Base-by-base conservation (phyloP, 2,329 filamentous ascomycete species). In the Canariomyces notabilis region DNA sequence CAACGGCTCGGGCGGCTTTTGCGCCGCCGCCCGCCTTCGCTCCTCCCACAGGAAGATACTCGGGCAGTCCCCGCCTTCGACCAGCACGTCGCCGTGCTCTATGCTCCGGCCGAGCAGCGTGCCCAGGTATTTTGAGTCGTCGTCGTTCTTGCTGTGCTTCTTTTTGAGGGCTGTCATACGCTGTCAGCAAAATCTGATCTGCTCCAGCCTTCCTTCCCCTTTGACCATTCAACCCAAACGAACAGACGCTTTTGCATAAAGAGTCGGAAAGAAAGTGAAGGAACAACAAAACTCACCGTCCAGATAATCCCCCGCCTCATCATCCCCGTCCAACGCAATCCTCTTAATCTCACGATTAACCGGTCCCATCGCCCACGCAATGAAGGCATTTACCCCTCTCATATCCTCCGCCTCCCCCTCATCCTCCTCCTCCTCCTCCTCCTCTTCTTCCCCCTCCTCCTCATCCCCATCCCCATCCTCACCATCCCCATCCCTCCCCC, bases 61-160 rank as follows among this genome's bases (percentile, higher is more conserved):
- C 41, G 80, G 76, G 6, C 76, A 76, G 26, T 79, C 73, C 16
- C 87, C 87, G 35, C 90, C 90, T 63, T 95, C 89, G 42, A 95
- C 83, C 42, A 83, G 73, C 21, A 95, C 71, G 6, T 84, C 78
- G 59, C 80, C 80, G 46, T 83, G 77, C 55, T 95, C 88, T 39
- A 76, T 77, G 36, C 76, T 73, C 54, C 83, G 83, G 4, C 91
- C 91, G 9, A 97, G 73, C 0, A 93, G 77, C 0, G 91, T 95
- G 22, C 88, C 89, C 56, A 85, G 80, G 64, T 89, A 95, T 59
- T 91, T 84, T 8, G 84, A 83, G 60, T 95, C 89, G 59, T 94
- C 89, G 52, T 86, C 87, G 1, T 85, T 87, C 58, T 93, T 94
- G 68, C 84, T 89, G 65, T 95, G 87, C 62, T 94, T 95, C 68